Evolutionary conservation across 371 early-diverging fungal species (phyloP).

Genomic region (Lichtheimia ornata): DNA sequence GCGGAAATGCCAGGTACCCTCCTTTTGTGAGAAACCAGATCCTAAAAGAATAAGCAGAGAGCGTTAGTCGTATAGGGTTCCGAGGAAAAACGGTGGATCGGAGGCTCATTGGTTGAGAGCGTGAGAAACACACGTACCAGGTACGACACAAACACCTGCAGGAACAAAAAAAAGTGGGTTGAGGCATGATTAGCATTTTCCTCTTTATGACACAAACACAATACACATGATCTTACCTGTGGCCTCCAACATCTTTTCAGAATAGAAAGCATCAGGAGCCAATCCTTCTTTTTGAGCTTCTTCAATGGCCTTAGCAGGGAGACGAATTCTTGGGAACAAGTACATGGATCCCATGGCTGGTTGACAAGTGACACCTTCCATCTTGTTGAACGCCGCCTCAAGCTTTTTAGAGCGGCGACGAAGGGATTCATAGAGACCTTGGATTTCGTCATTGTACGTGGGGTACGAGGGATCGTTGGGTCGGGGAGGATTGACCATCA

Average conservation of each 20-base stretch:
- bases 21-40: constrained; percentile 89
- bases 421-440: constrained; percentile 81
- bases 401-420: constrained; percentile 78
- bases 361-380: constrained; percentile 89
- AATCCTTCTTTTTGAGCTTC: constrained; percentile 69
- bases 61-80: neutral
- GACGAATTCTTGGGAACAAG: constrained; percentile 83
- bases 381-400: constrained; percentile 73
- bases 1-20: constrained; percentile 93
- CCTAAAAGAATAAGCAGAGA: constrained; percentile 10
- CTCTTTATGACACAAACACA: too few relatives aligned
- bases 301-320: constrained; percentile 77
- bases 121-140: constrained; percentile 23
- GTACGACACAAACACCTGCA: constrained; percentile 60
- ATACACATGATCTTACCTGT: constrained; percentile 62
- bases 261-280: constrained; percentile 86
- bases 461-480: constrained; percentile 77
- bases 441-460: constrained; percentile 74
- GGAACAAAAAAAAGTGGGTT: neutral
- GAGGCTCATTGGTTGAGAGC: neutral
- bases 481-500: constrained; percentile 94
- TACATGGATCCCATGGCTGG: constrained; percentile 95
- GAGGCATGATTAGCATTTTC: too few relatives aligned
- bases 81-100: constrained; percentile 1
- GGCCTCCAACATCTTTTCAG: constrained; percentile 85